Evolutionary conservation across 257 asterid species (phyloP), one percentile per base, ranked within the genome.

Genomic region (Rehmannia glutinosa): DNA sequence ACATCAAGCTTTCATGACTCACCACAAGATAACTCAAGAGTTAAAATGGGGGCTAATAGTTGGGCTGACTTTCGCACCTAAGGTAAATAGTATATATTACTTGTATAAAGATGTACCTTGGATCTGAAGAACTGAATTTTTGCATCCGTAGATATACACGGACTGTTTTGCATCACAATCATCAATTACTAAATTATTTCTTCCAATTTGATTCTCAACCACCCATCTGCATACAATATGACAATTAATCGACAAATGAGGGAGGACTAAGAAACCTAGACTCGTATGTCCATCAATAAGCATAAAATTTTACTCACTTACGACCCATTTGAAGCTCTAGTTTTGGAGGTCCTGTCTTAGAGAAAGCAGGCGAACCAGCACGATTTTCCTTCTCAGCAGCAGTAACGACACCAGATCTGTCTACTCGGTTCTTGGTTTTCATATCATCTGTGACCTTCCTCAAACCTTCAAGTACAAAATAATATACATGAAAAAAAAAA

Each of bases 311-410:
- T 64, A 91, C 99, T 86, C 79, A 94, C 99, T 91, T 94, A 64
- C 99, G 97, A 82, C 99, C 99, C 99, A 94, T 88, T 78, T 88
- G 97, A 76, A 91, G 97, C 84, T 94, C 99, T 20, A 94, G 30
- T 71, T 94, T 94, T 39, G 99, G 97, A 64, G 95, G 97, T 53
- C 97, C 96, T 20, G 79, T 30, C 84, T 81, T 91, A 15, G 96
- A 85, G 80, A 84, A 72, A 69, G 87, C 70, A 68, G 95, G 71
- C 32, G 93, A 68, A 67, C 66, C 73, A 69, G 77, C 47, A 28
- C 82, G 85, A 30, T 69, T 50, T 70, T 77, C 89, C 71, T 94
- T 91, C 75, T 88, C 90, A 64, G 81, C 25, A 70, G 67, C 77
- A 77, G 69, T 39, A 55, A 94, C 97, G 36, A 80, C 60, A 8